Evolutionary conservation across 2,329 filamentous ascomycete genomes (phyloP), one percentile per base, ranked within the genome.

Genomic region (Sarocladium strictum): DNA sequence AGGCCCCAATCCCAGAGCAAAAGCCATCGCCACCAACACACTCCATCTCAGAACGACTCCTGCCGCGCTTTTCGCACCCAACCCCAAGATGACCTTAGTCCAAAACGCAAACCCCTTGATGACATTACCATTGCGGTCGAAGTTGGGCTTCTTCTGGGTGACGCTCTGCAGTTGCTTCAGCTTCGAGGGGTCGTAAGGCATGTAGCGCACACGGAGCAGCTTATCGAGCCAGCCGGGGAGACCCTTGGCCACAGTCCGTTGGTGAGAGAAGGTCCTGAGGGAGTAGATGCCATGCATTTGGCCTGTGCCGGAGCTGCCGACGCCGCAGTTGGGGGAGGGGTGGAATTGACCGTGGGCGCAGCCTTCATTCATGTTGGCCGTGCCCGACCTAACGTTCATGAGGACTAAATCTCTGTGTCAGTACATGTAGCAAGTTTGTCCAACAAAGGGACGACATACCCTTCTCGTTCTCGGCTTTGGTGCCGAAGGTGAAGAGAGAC

Each of bases 401-500:
- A 72, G 57, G 26, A 74, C 65, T 73, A 57, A 67, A 69, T 61
- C 66, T 72, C 12, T 32, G 63, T 52, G 59, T 17, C 15, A 50
- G 29, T 26, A 26, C 15, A 29, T 10, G 29, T n/a, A 19, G 3
- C 10, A 23, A 17, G 12, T 37, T 24, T 5, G 14, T 10, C 27
- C n/a, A 3, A 24, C 9, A 23, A 9, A n/a, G 12, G 21, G 15
- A n/a, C 33, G 10, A 65, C 77, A 63, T 75, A 89, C 87, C 76
- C 67, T 87, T 87, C 27, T 87, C 77, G 45, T 86, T 89, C 67
- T 97, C 93, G 2, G 76, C 76, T 63, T 90, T 89, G 58, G 78
- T 87, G 54, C 92, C 93, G 70, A 97, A 97, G 5, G 89, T 82
- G 68, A 90, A 96, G 43, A 97, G 76, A 10, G 86, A 85, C 38